A percentile compares a stretch with the other conserved stretches of the same genome.
Evolutionary conservation across 2,329 filamentous ascomycete genomes (phyloP).

Genomic region (Esteya vermicola): DNA sequence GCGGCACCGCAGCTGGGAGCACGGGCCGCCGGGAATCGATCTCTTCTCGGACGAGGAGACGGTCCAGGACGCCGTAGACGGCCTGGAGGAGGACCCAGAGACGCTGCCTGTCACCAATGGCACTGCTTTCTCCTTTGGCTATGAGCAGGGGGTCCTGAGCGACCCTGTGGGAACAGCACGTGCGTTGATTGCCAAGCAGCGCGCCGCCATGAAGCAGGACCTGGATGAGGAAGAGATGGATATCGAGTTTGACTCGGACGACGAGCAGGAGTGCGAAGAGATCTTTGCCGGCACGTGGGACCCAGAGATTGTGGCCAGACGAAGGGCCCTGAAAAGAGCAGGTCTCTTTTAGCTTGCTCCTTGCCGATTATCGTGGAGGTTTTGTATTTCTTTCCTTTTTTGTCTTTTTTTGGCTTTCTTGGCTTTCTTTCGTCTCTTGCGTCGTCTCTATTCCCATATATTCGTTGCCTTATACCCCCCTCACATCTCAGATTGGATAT

Average conservation of each 20-base stretch:
- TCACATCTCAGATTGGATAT: not conserved
- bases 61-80: constrained; percentile 1
- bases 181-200: no score
- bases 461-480: not conserved
- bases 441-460: no score
- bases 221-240: not conserved
- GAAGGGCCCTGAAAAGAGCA: no score
- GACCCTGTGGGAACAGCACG: no score
- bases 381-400: not conserved
- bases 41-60: constrained; percentile 5
- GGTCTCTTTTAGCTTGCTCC: no score
- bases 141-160: no score
- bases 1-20: constrained; percentile 39
- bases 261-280: constrained; percentile 54
- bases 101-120: no score
- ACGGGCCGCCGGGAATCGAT: constrained; percentile 16
- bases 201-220: not conserved
- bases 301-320: constrained; percentile 31
- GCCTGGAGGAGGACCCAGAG: not conserved
- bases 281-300: constrained; percentile 51
- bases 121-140: no score
- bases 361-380: not conserved
- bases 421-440: constrained; percentile 4
- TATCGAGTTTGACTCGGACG: constrained; percentile 45
- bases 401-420: constrained; percentile 1